Percentiles rank a stretch among this genome's conserved stretches.
Evolutionary conservation across 495 filamentous ascomycete genomes (phyloP).

Genomic region (Trichocladium uniseriatum): DNA sequence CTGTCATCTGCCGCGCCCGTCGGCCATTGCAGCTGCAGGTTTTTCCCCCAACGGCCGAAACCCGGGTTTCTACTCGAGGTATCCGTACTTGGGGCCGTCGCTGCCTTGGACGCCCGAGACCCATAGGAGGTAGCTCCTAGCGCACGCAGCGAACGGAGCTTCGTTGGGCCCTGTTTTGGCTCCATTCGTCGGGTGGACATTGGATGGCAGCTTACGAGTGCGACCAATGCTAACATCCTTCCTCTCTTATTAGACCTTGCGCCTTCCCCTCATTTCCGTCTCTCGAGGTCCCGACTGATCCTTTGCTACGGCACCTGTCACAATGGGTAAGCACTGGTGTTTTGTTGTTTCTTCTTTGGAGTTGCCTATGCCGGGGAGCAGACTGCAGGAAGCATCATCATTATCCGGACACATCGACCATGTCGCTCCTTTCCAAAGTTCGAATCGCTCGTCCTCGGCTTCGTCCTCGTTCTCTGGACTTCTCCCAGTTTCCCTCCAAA

Average conservation of each 20-base stretch:
- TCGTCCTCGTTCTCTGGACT: conserved; percentile 3
- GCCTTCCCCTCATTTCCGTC: conserved; percentile 18
- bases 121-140: neutral
- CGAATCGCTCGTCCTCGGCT: conserved; percentile 5
- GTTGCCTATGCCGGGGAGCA: conserved; percentile 20
- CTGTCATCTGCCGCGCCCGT: neutral
- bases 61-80: neutral
- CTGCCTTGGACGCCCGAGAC: neutral
- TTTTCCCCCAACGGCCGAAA: neutral
- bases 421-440: conserved; percentile 16
- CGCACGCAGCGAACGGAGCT: neutral
- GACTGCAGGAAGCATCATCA: conserved; percentile 21
- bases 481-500: conserved; percentile 3
- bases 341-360: conserved; percentile 21
- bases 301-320: conserved; percentile 16
- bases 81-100: neutral
- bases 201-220: too few species aligned
- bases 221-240: conserved; percentile 14
- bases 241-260: conserved; percentile 18
- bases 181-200: conserved; percentile 3
- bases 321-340: conserved; percentile 43
- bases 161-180: neutral
- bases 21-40: neutral
- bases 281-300: conserved; percentile 8
- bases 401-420: conserved; percentile 11